phyloP scores from a whole-genome alignment of 1,284 basidiomycete species.

The Mycosarcoma mackinlayi region DNA sequence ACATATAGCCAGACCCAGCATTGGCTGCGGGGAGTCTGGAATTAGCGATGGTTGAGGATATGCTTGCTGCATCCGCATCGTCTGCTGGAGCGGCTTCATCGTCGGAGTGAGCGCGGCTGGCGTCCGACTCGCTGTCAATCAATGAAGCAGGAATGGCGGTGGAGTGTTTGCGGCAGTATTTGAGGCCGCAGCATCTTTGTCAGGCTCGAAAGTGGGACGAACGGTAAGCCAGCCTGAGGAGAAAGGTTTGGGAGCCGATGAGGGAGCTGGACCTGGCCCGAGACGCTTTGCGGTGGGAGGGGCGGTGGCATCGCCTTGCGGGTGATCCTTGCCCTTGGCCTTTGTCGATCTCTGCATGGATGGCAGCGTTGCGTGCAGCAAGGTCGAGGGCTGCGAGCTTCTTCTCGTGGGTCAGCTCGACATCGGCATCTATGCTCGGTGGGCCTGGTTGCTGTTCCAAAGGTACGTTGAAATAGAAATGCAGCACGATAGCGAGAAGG shows the following conservation, averaged over 20 bases:
- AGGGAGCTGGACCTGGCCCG: conserved; percentile 24
- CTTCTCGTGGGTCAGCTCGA: conserved; percentile 44
- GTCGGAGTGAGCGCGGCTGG: conserved; percentile 19
- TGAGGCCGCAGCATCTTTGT: conserved; percentile 23
- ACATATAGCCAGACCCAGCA: conserved; percentile 53
- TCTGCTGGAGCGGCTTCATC: conserved; percentile 16
- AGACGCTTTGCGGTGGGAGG: conserved; percentile 54
- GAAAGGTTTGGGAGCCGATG: conserved; percentile 39
- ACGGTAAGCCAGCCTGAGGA: conserved; percentile 57
- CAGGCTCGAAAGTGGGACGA: conserved; percentile 46
- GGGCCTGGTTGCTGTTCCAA: conserved; percentile 10
- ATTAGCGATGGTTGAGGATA: neutral
- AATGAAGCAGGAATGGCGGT: conserved; percentile 23
- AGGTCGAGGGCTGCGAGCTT: conserved; percentile 56
- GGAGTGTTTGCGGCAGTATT: conserved; percentile 2
- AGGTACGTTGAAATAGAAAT: conserved; percentile 44
- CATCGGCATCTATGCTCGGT: conserved; percentile 30
- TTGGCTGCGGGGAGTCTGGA: conserved; percentile 3
- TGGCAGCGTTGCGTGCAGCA: conserved; percentile 50
- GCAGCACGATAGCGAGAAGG: conserved; percentile 29
- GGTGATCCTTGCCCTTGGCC: conserved; percentile 39
- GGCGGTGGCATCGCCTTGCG: conserved; percentile 42
- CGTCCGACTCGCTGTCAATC: conserved; percentile 27
- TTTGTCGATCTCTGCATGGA: conserved; percentile 49
- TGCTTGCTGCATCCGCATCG: conserved; percentile 6